Conservation (phyloP, 345 rosid genomes). For the Rhizophora apiculata region DNA sequence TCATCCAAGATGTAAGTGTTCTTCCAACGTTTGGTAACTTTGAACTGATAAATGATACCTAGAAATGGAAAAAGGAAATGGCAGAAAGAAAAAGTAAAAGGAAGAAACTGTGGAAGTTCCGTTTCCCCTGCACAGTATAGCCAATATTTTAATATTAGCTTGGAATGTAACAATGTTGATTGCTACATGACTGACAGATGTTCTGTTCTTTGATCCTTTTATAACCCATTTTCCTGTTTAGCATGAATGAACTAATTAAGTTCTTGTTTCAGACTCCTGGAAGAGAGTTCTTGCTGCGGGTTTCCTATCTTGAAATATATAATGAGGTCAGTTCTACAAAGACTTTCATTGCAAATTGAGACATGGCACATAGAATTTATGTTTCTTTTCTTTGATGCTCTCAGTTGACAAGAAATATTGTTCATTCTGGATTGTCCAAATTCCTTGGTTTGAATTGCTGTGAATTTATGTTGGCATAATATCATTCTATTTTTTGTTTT, state of each 20-base stretch:
- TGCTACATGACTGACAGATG: no score
- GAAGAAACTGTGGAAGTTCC: no score
- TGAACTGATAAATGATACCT: not conserved
- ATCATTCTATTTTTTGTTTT: not conserved
- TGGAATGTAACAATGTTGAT: no score
- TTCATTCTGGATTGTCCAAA: not conserved
- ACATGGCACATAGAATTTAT: not conserved
- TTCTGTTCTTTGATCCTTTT: not conserved
- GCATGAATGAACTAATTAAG: constrained; percentile 19
- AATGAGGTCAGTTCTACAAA: constrained; percentile 69
- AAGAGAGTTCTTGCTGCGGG: constrained; percentile 94
- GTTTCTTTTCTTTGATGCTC: not conserved
- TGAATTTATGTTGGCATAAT: not conserved
- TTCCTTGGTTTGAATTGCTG: no score
- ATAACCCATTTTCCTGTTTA: constrained; percentile 4
- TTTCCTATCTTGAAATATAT: constrained; percentile 98
- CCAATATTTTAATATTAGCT: no score
- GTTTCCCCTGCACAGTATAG: no score
- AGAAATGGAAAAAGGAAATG: no score
- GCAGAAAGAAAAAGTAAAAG: no score
- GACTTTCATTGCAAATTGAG: not conserved
- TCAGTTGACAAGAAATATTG: not conserved
- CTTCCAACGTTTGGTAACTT: not conserved
- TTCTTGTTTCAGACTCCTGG: constrained; percentile 83
- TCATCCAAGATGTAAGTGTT: constrained; percentile 88